phyloP scores from a whole-genome alignment of 2,329 filamentous ascomycete species.

The Sclerotinia minor region DNA sequence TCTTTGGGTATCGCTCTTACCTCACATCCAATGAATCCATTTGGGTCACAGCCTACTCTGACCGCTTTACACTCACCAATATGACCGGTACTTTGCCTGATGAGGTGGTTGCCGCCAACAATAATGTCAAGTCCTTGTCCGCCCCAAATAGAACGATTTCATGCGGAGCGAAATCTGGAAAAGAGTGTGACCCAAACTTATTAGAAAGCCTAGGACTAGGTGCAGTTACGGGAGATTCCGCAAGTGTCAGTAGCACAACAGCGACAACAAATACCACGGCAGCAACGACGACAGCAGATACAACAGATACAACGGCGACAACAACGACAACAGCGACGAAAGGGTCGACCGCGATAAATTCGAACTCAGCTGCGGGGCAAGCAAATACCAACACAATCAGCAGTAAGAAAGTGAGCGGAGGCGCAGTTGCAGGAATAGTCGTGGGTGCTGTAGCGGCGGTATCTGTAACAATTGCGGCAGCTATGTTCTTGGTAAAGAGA shows the following conservation, averaged over 20 bases:
- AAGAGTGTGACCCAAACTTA: slow-evolving; percentile 13
- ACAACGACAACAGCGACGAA: not conserved
- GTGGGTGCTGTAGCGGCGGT: not conserved
- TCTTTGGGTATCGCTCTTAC: slow-evolving; percentile 18
- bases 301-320: not conserved
- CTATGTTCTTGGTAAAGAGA: not conserved
- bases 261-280: too few species aligned
- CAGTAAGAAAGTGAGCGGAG: not conserved
- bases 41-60: slow-evolving; percentile 20
- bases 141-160: slow-evolving; percentile 10
- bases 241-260: not conserved
- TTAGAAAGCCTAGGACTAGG: not conserved
- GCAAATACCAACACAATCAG: not conserved
- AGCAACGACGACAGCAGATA: not conserved
- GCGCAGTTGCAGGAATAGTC: not conserved
- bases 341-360: not conserved
- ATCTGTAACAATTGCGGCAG: not conserved
- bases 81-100: slow-evolving; percentile 16
- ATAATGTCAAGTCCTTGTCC: slow-evolving; percentile 1
- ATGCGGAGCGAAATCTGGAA: slow-evolving; percentile 14
- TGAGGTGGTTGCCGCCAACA: slow-evolving; percentile 8
- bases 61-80: slow-evolving; percentile 18
- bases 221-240: not conserved
- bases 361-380: not conserved
- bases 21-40: slow-evolving; percentile 18